Evolutionary conservation across 1,284 basidiomycete species (phyloP), one percentile per base, ranked within the genome.

Genomic region (Vanrija humicola): DNA sequence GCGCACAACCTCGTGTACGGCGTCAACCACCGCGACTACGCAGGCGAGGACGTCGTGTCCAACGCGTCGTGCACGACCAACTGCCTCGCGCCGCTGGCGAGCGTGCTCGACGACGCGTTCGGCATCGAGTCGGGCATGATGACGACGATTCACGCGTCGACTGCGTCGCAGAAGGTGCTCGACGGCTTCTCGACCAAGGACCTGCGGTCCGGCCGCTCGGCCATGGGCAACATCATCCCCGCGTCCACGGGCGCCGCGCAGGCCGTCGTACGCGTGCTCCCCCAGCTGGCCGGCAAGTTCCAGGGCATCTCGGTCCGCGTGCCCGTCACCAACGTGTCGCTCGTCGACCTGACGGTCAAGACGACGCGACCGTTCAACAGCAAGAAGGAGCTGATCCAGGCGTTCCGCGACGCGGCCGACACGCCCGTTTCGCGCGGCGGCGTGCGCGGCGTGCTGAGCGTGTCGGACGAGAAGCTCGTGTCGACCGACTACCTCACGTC

Each of bases 21-120:
- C 9, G 76, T 78, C 43, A 78, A 78, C 58, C 68, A 75, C 48
- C 50, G 49, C 48, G 67, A 66, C n/a, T 76, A 77, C 54, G 52
- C 49, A 3, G 63, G 66, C 9, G 69, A 74, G 59, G 64, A 72
- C 43, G 71, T 78, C 49, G 54, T 78, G 29, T 71, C 68, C 6
- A 78, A 78, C 64, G 77, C 77, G 0, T 70, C 66, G 38, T 78
- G 77, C 61, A 78, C 77, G 74, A 78, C 77, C 46, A 78, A 78
- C 64, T 78, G 77, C 59, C 64, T 78, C 9, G 76, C 77, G 0
- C 76, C 77, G 0, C 61, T 78, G 38, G 77, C 77, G 8, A 63
- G 69, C 16, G 73, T 78, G 2, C 63, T 78, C 16, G 61, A 77
- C 49, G 43, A 64, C 9, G 55, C 69, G 1, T 78, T 76, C 43